Evolutionary conservation across 2,329 filamentous ascomycete species (phyloP), one percentile per base, ranked within the genome.

Genomic region (Phialophora chinensis): DNA sequence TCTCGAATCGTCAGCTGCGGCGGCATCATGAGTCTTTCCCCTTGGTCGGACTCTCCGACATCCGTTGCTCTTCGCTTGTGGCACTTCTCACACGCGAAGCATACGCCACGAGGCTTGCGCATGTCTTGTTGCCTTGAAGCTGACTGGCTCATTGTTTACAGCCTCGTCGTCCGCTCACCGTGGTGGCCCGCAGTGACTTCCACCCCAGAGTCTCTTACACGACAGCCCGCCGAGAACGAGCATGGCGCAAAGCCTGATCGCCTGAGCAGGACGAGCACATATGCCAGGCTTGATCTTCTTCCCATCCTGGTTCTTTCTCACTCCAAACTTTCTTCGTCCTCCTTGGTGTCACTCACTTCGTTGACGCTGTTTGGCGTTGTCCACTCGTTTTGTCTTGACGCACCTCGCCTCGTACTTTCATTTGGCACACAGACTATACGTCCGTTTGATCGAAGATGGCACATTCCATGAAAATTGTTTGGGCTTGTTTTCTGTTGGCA

Each of bases 321-420:
- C n/a, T 23, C 20, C 47, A n/a, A 20, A 1, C 31, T 33, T 25
- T 14, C 47, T 60, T 55, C 33, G 35, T 10, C 27, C 10, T 55
- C 11, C 17, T 47, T 27, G 17, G 50, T 25, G 27, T 42, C 44
- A 29, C 58, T 44, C 17, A 12, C 25, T 17, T 54, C 20, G 23
- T 65, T 65, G 62, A 55, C 62, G 62, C 55, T 44, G 23, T 53
- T 31, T 35, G 25, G 56, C 62, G 62, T 60, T 53, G 62, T 65
- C 56, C 62, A 54, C 50, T 65, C 62, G 27, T 60, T 53, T 42
- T 53, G 2, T 33, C 58, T 33, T 52, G 58, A 61, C 58, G 58
- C 58, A 61, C 4, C 42, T 50, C n/a, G 58, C 44, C 47, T 61
- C 47, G 58, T 61, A 31, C 58, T 4, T 35, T 61, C 58, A 29